Conservation (phyloP, 257 asterid species). For the Apocynum venetum region DNA sequence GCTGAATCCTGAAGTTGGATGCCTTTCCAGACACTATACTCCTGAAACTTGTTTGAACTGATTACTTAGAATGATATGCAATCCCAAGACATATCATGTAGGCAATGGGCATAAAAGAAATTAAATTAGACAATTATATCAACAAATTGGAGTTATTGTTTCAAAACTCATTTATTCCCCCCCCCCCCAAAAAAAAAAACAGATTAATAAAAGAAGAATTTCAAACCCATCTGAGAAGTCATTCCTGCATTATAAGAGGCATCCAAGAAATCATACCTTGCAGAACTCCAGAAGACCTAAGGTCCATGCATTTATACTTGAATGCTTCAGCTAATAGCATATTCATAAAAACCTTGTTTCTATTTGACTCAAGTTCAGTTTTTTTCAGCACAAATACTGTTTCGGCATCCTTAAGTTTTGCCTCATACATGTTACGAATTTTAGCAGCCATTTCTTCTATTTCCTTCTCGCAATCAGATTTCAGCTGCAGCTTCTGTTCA, state of each 20-base stretch:
- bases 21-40: neutral
- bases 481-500: conserved; percentile 42
- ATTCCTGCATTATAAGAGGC: neutral
- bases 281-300: conserved; percentile 40
- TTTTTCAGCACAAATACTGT: conserved; percentile 30
- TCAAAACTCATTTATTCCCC: neutral
- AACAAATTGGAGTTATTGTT: neutral
- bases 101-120: neutral
- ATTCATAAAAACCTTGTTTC: conserved; percentile 39
- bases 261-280: conserved; percentile 47
- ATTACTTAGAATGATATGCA: neutral
- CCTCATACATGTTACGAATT: conserved; percentile 41
- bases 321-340: conserved; percentile 50
- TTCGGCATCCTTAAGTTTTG: conserved; percentile 46
- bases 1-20: neutral
- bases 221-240: neutral
- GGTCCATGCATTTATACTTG: conserved; percentile 40
- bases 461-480: conserved; percentile 60
- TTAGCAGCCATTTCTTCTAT: conserved; percentile 41
- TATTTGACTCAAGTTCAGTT: conserved; percentile 35
- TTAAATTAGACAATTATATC: neutral
- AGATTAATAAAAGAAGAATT: neutral
- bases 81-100: neutral
- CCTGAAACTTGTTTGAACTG: neutral
- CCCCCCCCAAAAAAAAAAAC: neutral